Base-by-base conservation (phyloP, 768 basidiomycete species). In the Leccinellum albellum region DNA sequence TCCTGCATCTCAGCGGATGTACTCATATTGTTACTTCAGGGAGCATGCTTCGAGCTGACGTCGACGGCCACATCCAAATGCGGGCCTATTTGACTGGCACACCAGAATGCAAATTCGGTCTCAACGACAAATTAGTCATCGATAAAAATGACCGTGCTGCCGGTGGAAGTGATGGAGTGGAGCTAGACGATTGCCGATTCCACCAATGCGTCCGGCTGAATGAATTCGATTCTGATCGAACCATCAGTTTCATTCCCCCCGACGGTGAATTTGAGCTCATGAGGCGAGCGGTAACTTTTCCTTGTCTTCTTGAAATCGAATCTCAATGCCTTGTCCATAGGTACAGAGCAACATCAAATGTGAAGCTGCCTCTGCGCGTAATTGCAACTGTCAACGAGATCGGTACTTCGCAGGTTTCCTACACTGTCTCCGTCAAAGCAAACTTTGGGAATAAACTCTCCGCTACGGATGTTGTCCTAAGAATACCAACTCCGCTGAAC, bases 181-280 rank as follows among this genome's bases (percentile, higher is more conserved):
- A 98, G 70, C 77, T 98, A 47, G 97, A 99, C 66, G 97, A 99
- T 70, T 98, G 96, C 73, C 90, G 91, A 56, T 98, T 98, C 97
- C 42, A 99, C 65, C 97, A 99, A 73, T 99, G 97, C 70, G 97
- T 99, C 23, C 83, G 94, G 57, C 76, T 99, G 44, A 87, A 91
- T 61, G 94, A 95, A 72, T 99, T 98, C 67, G 95, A 98, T 70
- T 87, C 91, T 6, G 88, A 85, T 54, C 82, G 97, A 45, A 94
- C 92, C 1, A 98, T 99, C 74, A 94, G 89, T 66, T 98, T 98
- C 74, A 87, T 98, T 33, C 97, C 97, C 1, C 97, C 97, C 3
- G 97, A 99, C 66, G 97, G 97, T 26, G 97, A 99, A 72, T 99
- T 99, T 64, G 97, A 99, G 73, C 79, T 99, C 37, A 98, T 99